These are phyloP conservation scores for Parathielavia hyrcaniae DNA, from an alignment of 495 filamentous ascomycete species.

Conservation along the genomic window DNA sequence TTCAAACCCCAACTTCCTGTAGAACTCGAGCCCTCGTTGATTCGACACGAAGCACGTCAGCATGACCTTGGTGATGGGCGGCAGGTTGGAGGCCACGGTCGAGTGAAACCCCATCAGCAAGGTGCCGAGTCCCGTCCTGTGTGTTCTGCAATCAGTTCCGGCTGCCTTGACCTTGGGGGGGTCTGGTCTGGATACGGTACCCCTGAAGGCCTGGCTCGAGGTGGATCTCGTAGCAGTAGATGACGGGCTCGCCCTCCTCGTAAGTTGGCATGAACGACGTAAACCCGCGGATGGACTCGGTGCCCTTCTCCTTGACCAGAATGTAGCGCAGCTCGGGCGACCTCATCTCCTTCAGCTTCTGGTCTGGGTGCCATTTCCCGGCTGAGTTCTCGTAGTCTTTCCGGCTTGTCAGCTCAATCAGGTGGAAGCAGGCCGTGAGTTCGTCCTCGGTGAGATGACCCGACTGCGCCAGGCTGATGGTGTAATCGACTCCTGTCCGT, in stretches of 20 bases:
- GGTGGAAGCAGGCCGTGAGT: conserved; percentile 59
- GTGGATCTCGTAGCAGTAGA: conserved; percentile 90
- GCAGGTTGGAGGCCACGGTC: conserved; percentile 39
- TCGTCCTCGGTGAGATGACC: conserved; percentile 45
- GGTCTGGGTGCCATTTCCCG: conserved; percentile 60
- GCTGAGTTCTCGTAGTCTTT: conserved; percentile 59
- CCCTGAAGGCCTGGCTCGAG: conserved; percentile 51
- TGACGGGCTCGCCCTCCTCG: conserved; percentile 64
- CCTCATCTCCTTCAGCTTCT: conserved; percentile 71
- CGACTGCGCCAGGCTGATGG: conserved; percentile 45
- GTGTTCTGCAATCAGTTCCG: not conserved
- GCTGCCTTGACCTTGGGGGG: not conserved
- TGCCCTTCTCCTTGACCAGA: conserved; percentile 43
- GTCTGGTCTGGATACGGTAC: conserved; percentile 13
- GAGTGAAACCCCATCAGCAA: conserved; percentile 42
- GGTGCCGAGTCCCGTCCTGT: conserved; percentile 46
- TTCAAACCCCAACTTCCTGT: conserved; percentile 60
- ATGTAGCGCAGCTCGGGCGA: conserved; percentile 64
- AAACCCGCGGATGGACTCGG: conserved; percentile 52
- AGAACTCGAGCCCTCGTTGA: conserved; percentile 54
- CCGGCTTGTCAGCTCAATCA: conserved; percentile 65
- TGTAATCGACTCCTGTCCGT: conserved; percentile 33
- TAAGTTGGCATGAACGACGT: conserved; percentile 77
- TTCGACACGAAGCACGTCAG: conserved; percentile 76
- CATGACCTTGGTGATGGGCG: conserved; percentile 67